These are phyloP conservation scores for Naegleria lovaniensis DNA, from an alignment of 208 protist genomes.

Conservation along the genomic window DNA sequence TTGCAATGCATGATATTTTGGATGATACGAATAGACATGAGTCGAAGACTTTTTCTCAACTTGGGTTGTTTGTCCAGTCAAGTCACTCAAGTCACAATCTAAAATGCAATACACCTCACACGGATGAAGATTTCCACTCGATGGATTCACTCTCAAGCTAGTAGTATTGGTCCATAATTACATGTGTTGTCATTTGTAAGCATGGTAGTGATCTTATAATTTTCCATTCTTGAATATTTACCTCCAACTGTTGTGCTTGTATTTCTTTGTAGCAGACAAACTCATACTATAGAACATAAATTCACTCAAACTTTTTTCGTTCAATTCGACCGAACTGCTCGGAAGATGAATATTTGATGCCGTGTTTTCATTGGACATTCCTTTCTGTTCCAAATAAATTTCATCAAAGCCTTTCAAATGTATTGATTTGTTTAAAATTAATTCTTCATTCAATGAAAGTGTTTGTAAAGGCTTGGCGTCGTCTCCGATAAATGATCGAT, in stretches of 20 bases:
- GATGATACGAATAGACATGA: background rate
- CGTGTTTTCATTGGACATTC: background rate
- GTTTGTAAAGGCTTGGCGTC: background rate
- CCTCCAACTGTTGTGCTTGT: background rate
- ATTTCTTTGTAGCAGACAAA: conserved; percentile 1
- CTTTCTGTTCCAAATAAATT: background rate
- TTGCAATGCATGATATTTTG: background rate
- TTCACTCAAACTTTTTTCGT: background rate
- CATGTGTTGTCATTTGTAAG: too few species aligned
- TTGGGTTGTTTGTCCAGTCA: too few species aligned
- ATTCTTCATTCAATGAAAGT: background rate
- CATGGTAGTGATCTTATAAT: too few species aligned
- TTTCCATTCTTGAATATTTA: too few species aligned
- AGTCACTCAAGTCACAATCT: background rate
- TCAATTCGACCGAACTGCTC: background rate
- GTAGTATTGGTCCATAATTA: too few species aligned
- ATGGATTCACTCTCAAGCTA: background rate
- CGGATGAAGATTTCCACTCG: background rate
- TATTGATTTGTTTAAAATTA: background rate
- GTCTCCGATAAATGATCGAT: background rate
- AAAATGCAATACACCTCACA: background rate
- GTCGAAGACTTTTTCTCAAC: too few species aligned
- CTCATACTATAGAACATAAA: background rate
- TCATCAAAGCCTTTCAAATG: background rate
- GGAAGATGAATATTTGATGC: background rate